Evolutionary conservation across 345 rosid species (phyloP).

Genomic region (Populus deltoides): DNA sequence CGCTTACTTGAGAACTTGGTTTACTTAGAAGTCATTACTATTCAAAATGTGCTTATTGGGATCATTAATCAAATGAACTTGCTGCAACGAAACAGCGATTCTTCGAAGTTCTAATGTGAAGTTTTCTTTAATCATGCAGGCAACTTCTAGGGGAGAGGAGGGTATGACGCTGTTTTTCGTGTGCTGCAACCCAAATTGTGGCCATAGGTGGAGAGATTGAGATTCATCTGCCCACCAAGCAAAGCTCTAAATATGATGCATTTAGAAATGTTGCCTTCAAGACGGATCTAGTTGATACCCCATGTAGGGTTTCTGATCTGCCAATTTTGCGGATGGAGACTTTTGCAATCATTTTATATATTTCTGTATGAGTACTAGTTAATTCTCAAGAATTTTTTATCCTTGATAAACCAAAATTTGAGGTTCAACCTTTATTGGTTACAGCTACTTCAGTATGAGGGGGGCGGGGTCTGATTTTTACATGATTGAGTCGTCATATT

Average conservation of each 20-base stretch:
- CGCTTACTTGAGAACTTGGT: neutral
- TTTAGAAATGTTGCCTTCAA: neutral
- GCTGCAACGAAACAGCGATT: neutral
- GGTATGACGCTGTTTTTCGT: conserved; percentile 89
- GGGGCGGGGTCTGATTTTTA: no score
- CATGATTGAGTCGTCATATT: neutral
- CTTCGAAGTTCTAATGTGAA: neutral
- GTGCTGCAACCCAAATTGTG: conserved; percentile 76
- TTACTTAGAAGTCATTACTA: neutral
- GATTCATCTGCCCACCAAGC: neutral
- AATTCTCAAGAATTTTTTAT: neutral
- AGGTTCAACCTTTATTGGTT: neutral
- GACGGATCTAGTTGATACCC: neutral
- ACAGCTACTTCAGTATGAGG: neutral
- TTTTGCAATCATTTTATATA: neutral
- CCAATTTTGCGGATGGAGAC: neutral
- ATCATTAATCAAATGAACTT: neutral
- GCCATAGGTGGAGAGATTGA: conserved; percentile 74
- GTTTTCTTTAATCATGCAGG: conserved; percentile 20
- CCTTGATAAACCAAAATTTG: neutral
- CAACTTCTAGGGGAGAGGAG: conserved; percentile 82
- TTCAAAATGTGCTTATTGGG: neutral
- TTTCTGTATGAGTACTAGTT: neutral
- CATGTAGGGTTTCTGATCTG: neutral
- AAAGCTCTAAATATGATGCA: neutral